A percentile compares a stretch with the other conserved stretches of the same genome.
Conservation (phyloP, 345 rosid genomes). For the Camelina sativa region DNA sequence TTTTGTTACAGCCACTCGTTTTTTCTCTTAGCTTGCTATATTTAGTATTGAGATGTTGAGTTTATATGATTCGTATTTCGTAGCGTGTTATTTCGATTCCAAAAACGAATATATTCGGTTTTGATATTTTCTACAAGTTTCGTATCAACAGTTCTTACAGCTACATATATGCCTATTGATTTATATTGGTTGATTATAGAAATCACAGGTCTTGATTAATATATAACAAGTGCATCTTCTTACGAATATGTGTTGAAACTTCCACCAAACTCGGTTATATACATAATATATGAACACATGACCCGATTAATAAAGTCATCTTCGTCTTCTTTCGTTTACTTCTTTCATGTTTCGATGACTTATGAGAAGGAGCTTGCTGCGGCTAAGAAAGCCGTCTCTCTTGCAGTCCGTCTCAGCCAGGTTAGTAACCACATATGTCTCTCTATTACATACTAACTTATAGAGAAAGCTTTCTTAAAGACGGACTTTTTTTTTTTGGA, state of each 20-base stretch:
- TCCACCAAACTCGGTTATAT: constrained; percentile 8
- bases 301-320: neutral
- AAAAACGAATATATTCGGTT: neutral
- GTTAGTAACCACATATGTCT: constrained; percentile 30
- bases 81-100: constrained; percentile 14
- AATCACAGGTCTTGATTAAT: neutral
- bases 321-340: neutral
- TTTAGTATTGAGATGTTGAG: constrained; percentile 10
- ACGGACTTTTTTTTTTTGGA: no score
- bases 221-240: neutral
- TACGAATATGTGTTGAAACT: neutral
- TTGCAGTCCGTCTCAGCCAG: constrained; percentile 88
- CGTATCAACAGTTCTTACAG: constrained; percentile 7
- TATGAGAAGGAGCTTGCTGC: constrained; percentile 40
- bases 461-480: neutral
- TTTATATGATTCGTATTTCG: constrained; percentile 4
- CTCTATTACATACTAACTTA: neutral
- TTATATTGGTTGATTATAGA: neutral
- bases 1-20: constrained; percentile 7
- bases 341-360: constrained; percentile 10
- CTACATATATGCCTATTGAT: neutral
- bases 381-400: constrained; percentile 68
- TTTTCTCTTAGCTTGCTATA: constrained; percentile 15
- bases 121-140: neutral
- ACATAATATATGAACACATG: no score